Base-by-base conservation (phyloP, 495 filamentous ascomycete genomes). In the Emericellopsis terricola region DNA sequence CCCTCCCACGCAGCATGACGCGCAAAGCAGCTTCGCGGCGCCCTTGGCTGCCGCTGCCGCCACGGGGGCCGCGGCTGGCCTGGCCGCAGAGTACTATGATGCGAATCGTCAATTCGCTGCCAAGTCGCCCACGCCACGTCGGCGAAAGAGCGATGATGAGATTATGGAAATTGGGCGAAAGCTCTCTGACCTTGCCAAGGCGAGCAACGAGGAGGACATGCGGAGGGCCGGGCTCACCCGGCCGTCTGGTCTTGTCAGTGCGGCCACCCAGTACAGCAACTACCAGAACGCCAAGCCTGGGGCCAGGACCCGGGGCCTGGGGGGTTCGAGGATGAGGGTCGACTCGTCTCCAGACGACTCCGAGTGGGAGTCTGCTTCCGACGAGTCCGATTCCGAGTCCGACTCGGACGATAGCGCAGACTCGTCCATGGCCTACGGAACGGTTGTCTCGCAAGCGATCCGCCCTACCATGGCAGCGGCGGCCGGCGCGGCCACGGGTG, bases 141-240 rank as follows among this genome's bases (percentile, higher is more conserved):
- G 49, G 11, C 47, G 44, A 16, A 53, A 58, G 43, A 63, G 57
- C 5, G 62, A 66, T 39, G 59, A 64, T 39, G 61, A 65, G 39
- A 66, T 66, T 30, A 33, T 63, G 15, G 56, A 52, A 28, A 42
- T 66, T 32, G 62, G 62, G 30, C 52, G 58, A 28, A 45, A 57
- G 43, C 52, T 66, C 16, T 53, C 56, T 14, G 55, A 62, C 36
- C 41, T 64, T 11, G 62, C 62, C 11, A 49, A 51, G 33, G 46
- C 50, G 30, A 46, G 62, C 28, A 64, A 66, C 40, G 29, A 37
- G 6, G 49, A 51, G 10, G 60, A 66, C 8, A 50, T 60, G 16
- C 48, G 50, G 27, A 49, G 49, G 14, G 47, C 45, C n/a, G 62
- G 60, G 26, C 50, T 40, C 26, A 37, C 31, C 15, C 56, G 56